Evolutionary conservation across 2,329 filamentous ascomycete genomes (phyloP), one percentile per base, ranked within the genome.

Genomic region (Blastomyces emzantsi): DNA sequence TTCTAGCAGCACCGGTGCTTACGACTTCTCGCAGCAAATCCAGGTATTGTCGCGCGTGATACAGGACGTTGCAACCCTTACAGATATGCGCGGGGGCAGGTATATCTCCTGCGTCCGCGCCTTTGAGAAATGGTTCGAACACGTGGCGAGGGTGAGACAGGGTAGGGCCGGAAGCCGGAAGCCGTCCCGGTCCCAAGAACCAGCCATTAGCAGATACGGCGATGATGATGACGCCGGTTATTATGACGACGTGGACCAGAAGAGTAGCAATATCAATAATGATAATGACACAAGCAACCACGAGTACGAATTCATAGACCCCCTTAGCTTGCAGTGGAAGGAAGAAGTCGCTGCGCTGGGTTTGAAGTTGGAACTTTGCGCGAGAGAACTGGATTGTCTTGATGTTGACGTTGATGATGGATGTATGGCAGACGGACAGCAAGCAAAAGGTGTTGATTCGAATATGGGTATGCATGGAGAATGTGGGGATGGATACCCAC

Each of bases 71-170:
- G 71, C 72, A 5, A 70, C 74, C 58, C 64, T 78, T n/a, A 68
- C 68, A 2, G 68, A 70, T 19, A 65, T 65, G 3, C 55, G 63
- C 7, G 65, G 67, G 36, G 72, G 73, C 3, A 69, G 70, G 47
- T 77, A 77, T 67, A 69, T 67, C 22, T 58, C 65, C 47, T 69
- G 67, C 22, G 66, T 77, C 4, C 63, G 67, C 28, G 65, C 64
- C 6, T 78, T 78, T 65, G 75, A 77, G 61, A 62, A 69, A 39
- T 78, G 76, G 76, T 70, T 76, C 39, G 61, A 70, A 6, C 67
- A 68, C 33, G 72, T 70, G 17, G 68, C 71, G 22, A 45, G 67
- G 19, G 72, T 77, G 39, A 68, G 64, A 47, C 64, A 65, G 57
- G 36, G 43, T 28, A 47, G 41, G 63, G 28, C 11, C 66, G 69